Evolutionary conservation across 352 stramenopile genomes (phyloP), one percentile per base, ranked within the genome.

Genomic region (Globisporangium emineosum): DNA sequence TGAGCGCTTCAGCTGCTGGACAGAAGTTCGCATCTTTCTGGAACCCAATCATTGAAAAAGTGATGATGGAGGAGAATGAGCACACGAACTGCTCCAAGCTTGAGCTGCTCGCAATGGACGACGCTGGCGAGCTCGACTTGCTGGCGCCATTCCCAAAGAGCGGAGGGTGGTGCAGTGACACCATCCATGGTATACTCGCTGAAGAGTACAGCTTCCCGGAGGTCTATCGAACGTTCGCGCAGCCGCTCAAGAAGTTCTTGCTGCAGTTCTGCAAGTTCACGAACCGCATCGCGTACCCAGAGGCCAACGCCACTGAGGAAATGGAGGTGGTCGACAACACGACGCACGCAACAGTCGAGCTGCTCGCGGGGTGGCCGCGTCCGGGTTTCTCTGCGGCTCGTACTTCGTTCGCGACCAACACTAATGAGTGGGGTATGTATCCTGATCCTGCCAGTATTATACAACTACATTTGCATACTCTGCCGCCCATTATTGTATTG

Each of bases 191-290:
- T 13, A 42, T 42, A 13, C 35, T 21, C 35, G 55, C 51, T 19
- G 21, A 25, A 6, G 33, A 60, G 17, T 19, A n/a, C 5, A 5
- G 5, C 23, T 35, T 21, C 33, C 32, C 0, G 5, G 15, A 43
- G 53, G 12, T 59, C 32, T 60, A 33, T 19, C 4, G 4, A 12
- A 8, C 19, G 33, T 37, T 33, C 54, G 23, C 13, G 1, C 54
- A 50, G 54, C 33, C 54, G 54, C 33, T 35, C n/a, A 50, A 50
- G 54, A 25, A 47, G 17, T 50, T 30, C 13, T n/a, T 60, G 35
- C 54, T 33, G 8, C 10, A 47, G 54, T 21, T n/a, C n/a, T 60
- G 21, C 33, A 32, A 49, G 10, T 21, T 60, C n/a, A 30, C 13
- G 10, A 29, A 21, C 23, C 54, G 54, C 33, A n/a, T 50, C 30